Percentiles rank a stretch among this genome's conserved stretches.
These are phyloP conservation scores for Helminthosporium solani DNA, from an alignment of 2,329 filamentous ascomycete species.

Conservation along the genomic window DNA sequence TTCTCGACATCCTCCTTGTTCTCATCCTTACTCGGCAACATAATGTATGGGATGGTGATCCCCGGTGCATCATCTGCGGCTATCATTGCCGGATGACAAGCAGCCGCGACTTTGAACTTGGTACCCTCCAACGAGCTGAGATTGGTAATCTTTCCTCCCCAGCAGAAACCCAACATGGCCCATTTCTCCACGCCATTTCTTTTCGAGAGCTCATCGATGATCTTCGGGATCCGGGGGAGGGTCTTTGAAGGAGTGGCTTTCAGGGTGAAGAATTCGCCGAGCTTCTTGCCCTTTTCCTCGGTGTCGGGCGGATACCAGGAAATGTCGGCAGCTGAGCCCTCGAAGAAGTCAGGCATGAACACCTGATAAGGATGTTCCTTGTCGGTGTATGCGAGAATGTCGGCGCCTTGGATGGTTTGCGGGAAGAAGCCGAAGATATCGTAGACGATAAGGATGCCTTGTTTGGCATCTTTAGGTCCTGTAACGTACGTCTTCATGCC, in stretches of 20 bases:
- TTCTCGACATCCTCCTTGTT: slow-evolving; percentile 52
- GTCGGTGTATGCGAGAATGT: slow-evolving; percentile 61
- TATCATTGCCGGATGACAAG: slow-evolving; percentile 62
- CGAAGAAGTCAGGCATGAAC: slow-evolving; percentile 91
- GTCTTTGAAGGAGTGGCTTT: slow-evolving; percentile 60
- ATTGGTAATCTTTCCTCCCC: slow-evolving; percentile 59
- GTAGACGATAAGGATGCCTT: slow-evolving; percentile 60
- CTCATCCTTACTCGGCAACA: slow-evolving; percentile 61
- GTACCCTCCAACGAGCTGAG: slow-evolving; percentile 54
- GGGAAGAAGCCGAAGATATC: slow-evolving; percentile 66
- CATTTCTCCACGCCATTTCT: slow-evolving; percentile 54
- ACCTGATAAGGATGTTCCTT: slow-evolving; percentile 76
- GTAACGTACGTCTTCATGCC: slow-evolving; percentile 65
- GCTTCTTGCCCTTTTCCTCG: slow-evolving; percentile 60
- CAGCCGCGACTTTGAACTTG: slow-evolving; percentile 58
- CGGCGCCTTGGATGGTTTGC: slow-evolving; percentile 63
- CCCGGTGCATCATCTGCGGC: slow-evolving; percentile 58
- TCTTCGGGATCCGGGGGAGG: slow-evolving; percentile 55
- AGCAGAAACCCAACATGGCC: slow-evolving; percentile 64
- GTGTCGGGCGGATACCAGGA: slow-evolving; percentile 62
- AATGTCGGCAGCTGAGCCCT: slow-evolving; percentile 68
- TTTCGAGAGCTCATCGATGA: slow-evolving; percentile 56
- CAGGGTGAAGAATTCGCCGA: slow-evolving; percentile 60
- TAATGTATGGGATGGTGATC: slow-evolving; percentile 57
- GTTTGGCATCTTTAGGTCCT: slow-evolving; percentile 56